Base-by-base conservation (phyloP, 768 basidiomycete species). In the Asterophora lycoperdoides region DNA sequence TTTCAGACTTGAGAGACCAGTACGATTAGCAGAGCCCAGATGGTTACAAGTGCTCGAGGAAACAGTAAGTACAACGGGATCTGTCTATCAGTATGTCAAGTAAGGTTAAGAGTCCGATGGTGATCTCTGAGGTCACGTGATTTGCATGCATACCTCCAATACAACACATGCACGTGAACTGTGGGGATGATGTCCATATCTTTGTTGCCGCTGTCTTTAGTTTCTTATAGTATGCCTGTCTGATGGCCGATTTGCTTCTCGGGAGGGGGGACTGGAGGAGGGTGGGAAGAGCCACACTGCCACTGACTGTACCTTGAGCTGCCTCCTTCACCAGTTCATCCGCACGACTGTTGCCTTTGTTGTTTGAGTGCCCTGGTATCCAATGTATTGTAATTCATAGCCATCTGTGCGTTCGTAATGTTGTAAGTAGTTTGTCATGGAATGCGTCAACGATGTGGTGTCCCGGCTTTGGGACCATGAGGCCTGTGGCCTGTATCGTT, bases 241-340 rank as follows among this genome's bases (percentile, higher is more conserved):
- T 41, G 5, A 35, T 47, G 13, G 48, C 43, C 14, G 52, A 18
- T 18, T 38, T 50, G 48, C 52, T 54, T 29, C 35, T 23, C 8
- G 48, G 52, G 11, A 54, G 33, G 8, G 8, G 3, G n/a, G 29
- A 30, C n/a, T 33, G 34, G 11, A 54, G 42, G 14, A 39, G 15
- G 4, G 41, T 5, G 19, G 10, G 52, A 41, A 15, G 49, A 41
- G 40, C 52, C 14, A 43, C 48, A 5, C 5, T 13, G 36, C 17
- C 14, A 37, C 36, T 37, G 36, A 37, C 36, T 6, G 6, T 18
- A n/a, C 36, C 36, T 18, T 37, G 5, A 5, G 36, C 17, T 14
- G 36, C 36, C 13, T 18, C 17, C 36, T 37, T 37, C 7, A n/a
- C 29, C 49, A 42, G 23, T 54, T 54, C n/a, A 48, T 48, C 37